Percentiles rank a stretch among this genome's conserved stretches.
phyloP scores from a whole-genome alignment of 139 green algal genomes.

The Tetradesmus lagerheimii region DNA sequence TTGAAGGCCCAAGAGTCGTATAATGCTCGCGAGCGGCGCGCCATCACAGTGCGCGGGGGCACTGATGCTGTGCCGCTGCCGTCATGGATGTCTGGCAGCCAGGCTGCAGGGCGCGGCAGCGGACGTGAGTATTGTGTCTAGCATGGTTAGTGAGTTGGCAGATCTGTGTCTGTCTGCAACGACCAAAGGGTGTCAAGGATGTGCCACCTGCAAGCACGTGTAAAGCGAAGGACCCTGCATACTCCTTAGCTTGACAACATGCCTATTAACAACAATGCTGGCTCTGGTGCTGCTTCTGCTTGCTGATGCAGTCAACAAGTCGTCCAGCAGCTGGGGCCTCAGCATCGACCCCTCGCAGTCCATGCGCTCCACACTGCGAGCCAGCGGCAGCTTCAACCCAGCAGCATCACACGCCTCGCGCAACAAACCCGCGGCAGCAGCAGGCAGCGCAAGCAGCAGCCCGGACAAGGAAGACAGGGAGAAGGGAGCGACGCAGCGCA shows the following conservation, averaged over 20 bases:
- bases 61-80: constrained; percentile 56
- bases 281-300: background rate
- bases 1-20: constrained; percentile 46
- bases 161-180: too few species aligned
- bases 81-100: constrained; percentile 46
- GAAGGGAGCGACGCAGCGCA: background rate
- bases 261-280: too few species aligned
- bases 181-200: too few species aligned
- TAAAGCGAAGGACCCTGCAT: background rate
- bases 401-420: background rate
- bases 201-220: too few species aligned
- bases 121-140: background rate
- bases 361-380: background rate
- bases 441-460: constrained; percentile 7
- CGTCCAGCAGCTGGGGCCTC: constrained; percentile 37
- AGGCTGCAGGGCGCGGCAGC: background rate
- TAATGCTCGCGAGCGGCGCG: constrained; percentile 45
- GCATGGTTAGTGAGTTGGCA: background rate
- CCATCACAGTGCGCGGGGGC: constrained; percentile 46
- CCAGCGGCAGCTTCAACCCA: constrained; percentile 46
- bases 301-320: constrained; percentile 28
- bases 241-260: too few species aligned
- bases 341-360: constrained; percentile 39
- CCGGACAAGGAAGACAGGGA: constrained; percentile 3
- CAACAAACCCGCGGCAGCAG: background rate